Evolutionary conservation across 2,329 filamentous ascomycete species (phyloP).

Genomic region (Cercospora berteroae): DNA sequence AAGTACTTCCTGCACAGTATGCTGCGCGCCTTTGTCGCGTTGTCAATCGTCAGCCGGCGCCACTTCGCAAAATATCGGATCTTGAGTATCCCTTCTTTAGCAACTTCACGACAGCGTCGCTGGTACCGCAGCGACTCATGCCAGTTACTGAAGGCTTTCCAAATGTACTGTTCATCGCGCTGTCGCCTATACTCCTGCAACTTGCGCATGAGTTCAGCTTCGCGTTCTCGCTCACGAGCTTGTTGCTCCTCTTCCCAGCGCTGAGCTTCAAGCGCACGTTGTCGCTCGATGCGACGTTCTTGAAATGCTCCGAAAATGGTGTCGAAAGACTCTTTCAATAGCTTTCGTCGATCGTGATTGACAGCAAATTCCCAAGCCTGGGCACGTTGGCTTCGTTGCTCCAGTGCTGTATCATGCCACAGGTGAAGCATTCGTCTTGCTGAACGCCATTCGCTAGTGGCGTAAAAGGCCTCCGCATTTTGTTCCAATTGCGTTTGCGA

Average conservation of each 20-base stretch:
- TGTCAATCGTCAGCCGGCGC: conserved; percentile 63
- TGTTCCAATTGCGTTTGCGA: conserved; percentile 32
- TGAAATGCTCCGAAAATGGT: conserved; percentile 46
- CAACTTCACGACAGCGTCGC: conserved; percentile 52
- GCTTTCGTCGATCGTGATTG: conserved; percentile 50
- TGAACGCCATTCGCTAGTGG: conserved; percentile 24
- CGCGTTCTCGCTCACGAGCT: conserved; percentile 20
- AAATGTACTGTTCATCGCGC: conserved; percentile 63
- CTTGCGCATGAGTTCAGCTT: conserved; percentile 14
- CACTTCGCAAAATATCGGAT: conserved; percentile 68
- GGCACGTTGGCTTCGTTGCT: conserved; percentile 30
- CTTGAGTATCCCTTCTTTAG: conserved; percentile 52
- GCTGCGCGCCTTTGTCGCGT: conserved; percentile 54
- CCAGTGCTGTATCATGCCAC: conserved; percentile 49
- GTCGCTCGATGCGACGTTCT: conserved; percentile 11
- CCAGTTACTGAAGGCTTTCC: conserved; percentile 69
- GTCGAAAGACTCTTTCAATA: conserved; percentile 55
- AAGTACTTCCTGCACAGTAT: conserved; percentile 57
- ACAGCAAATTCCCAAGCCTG: conserved; percentile 44
- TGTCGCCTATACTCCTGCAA: conserved; percentile 39
- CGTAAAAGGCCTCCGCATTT: conserved; percentile 33
- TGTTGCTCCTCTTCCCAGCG: conserved; percentile 15
- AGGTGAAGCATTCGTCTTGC: conserved; percentile 26
- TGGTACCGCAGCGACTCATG: conserved; percentile 63
- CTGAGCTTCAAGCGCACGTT: conserved; percentile 13